Evolutionary conservation across 1,284 basidiomycete genomes (phyloP).

Genomic region (Retiboletus fuscus): DNA sequence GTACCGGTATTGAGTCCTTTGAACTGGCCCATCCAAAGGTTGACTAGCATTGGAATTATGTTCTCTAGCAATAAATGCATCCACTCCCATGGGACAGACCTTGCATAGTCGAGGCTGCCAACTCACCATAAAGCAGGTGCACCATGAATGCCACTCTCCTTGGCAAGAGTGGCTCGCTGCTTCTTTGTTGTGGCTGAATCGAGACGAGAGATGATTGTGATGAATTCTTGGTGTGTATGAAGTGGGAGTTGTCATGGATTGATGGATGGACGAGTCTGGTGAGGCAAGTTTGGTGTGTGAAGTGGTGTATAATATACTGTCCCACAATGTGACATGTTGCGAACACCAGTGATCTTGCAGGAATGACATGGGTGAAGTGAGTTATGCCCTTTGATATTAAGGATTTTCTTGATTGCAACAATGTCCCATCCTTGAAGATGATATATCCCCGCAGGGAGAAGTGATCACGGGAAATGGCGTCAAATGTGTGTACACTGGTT

Average conservation of each 20-base stretch:
- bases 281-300: neutral
- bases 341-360: neutral
- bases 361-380: neutral
- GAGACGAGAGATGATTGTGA: too few species aligned
- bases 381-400: neutral
- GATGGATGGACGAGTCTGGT: neutral
- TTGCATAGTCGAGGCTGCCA: neutral
- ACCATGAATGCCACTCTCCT: neutral
- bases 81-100: slow-evolving; percentile 4
- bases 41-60: neutral
- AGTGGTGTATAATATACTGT: neutral
- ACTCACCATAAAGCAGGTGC: neutral
- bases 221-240: neutral
- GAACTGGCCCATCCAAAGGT: neutral
- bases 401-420: neutral
- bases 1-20: neutral
- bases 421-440: neutral
- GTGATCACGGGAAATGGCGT: neutral
- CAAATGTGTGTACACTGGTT: neutral
- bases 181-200: neutral
- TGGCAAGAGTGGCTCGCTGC: neutral
- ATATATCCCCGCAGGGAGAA: neutral
- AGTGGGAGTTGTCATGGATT: neutral
- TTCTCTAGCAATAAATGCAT: slow-evolving; percentile 11
- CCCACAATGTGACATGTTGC: neutral